Evolutionary conservation across 352 stramenopile species (phyloP).

Genomic region (Phytophthora brassicae): DNA sequence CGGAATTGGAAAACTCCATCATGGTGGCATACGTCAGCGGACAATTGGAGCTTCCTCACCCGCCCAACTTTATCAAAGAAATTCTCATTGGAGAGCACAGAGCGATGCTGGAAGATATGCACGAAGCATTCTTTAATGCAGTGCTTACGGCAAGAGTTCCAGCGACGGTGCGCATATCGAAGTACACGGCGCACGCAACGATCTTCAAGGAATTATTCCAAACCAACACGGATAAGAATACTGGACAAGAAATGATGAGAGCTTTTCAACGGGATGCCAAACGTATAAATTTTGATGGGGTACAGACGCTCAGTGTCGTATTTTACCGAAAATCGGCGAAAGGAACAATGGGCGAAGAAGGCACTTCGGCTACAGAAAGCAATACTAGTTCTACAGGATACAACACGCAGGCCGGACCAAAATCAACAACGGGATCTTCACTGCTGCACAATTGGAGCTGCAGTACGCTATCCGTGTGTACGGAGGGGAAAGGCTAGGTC

Average conservation of each 20-base stretch:
- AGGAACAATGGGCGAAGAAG: no score
- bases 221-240: background rate
- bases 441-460: no score
- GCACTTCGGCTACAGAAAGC: no score
- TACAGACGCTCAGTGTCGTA: background rate
- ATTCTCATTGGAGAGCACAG: background rate
- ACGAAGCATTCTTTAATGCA: background rate
- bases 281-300: background rate
- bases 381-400: no score
- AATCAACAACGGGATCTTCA: no score
- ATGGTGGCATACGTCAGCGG: background rate
- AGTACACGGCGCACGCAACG: background rate
- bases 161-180: background rate
- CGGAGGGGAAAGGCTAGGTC: no score
- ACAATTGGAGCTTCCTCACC: background rate
- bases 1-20: background rate
- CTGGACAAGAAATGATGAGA: background rate
- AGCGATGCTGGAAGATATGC: slow-evolving; percentile 3
- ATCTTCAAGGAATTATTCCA: background rate
- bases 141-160: background rate
- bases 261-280: slow-evolving; percentile 2
- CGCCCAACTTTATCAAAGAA: slow-evolving; percentile 8
- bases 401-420: no score
- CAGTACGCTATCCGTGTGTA: no score
- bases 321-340: background rate